Conservation (phyloP, 2,329 filamentous ascomycete species). For the Pyricularia sp. region DNA sequence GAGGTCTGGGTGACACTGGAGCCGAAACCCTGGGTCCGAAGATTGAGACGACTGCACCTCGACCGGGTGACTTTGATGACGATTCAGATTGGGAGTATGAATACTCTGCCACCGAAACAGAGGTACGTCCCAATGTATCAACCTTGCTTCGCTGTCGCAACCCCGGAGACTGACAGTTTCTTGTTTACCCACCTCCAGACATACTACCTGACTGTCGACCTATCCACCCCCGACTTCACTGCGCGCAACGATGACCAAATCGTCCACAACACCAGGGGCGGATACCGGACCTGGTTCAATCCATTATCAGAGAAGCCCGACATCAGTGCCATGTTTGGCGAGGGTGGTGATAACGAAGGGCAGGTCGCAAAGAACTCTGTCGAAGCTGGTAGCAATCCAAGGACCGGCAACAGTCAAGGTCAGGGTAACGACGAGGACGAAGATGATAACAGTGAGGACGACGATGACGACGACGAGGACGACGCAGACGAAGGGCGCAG, state of each 20-base stretch:
- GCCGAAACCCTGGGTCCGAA: background rate
- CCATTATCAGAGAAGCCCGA: conserved; percentile 12
- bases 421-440: background rate
- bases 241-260: conserved; percentile 25
- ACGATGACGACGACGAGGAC: conserved; percentile 7
- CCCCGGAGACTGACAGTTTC: background rate
- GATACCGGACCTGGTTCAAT: conserved; percentile 28
- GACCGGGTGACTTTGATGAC: background rate
- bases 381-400: background rate
- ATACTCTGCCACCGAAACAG: conserved; percentile 49
- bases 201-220: conserved; percentile 50
- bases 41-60: background rate
- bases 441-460: background rate
- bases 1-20: background rate
- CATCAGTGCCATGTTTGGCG: conserved; percentile 9
- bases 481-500: background rate
- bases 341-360: conserved; percentile 8
- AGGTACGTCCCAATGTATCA: conserved; percentile 26
- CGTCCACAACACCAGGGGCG: conserved; percentile 25
- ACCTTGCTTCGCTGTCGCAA: background rate
- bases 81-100: conserved; percentile 52
- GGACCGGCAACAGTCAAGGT: background rate
- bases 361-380: background rate
- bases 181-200: conserved; percentile 26
- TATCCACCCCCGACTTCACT: conserved; percentile 47